Evolutionary conservation across 352 stramenopile genomes (phyloP).

Genomic region (Phytophthora ohioensis): DNA sequence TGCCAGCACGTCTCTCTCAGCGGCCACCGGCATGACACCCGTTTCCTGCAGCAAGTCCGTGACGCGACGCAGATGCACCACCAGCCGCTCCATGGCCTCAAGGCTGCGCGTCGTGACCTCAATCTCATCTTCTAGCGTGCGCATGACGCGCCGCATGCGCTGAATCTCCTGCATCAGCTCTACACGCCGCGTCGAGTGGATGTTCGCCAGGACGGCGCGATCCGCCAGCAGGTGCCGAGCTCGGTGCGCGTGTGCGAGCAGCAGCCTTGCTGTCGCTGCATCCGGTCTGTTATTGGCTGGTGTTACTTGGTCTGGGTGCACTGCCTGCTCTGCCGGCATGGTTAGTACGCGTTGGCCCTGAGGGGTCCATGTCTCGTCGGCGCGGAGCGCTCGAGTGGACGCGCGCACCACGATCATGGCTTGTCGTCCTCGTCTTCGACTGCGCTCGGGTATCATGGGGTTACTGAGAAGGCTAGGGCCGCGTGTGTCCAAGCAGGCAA

Average conservation of each 20-base stretch:
- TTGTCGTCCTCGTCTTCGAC: constrained; percentile 12
- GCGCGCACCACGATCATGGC: constrained; percentile 19
- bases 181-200: constrained; percentile 33
- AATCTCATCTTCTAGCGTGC: constrained; percentile 44
- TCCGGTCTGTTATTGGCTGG: not conserved
- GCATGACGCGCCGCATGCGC: constrained; percentile 39
- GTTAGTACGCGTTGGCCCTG: constrained; percentile 24
- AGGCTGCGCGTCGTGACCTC: constrained; percentile 44
- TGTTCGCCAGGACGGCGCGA: constrained; percentile 21
- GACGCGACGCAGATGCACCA: constrained; percentile 39
- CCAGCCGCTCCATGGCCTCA: constrained; percentile 43
- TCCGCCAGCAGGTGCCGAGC: constrained; percentile 34
- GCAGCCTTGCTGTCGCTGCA: not conserved
- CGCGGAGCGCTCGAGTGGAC: not conserved
- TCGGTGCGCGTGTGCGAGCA: constrained; percentile 33
- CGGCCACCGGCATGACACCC: constrained; percentile 1
- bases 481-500: constrained; percentile 3
- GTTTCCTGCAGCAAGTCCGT: constrained; percentile 29
- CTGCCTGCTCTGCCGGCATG: constrained; percentile 9
- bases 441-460: constrained; percentile 21
- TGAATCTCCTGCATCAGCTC: constrained; percentile 53
- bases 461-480: not conserved
- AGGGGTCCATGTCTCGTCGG: constrained; percentile 13
- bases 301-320: not conserved
- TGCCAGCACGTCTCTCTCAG: not conserved